phyloP scores from a whole-genome alignment of 768 basidiomycete genomes.

The Calvatia gigantea region DNA sequence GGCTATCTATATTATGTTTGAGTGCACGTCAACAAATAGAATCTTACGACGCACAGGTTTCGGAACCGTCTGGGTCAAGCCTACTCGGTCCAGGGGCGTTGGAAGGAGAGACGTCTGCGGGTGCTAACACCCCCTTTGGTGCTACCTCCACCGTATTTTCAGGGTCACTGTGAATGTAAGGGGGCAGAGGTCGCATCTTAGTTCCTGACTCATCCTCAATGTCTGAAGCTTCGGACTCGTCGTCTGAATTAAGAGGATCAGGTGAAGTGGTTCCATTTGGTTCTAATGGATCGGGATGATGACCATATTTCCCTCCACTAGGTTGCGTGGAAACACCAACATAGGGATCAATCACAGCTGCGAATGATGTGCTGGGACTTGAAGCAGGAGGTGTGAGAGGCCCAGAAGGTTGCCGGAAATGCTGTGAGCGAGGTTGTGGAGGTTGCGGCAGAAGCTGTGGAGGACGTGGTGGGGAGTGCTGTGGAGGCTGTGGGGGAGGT shows the following conservation, averaged over 20 bases:
- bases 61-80: neutral
- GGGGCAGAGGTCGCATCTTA: conserved; percentile 4
- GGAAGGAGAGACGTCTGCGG: too few relatives aligned
- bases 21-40: neutral
- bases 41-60: neutral
- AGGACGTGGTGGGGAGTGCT: too few relatives aligned
- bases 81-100: neutral
- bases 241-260: neutral
- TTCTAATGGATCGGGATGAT: neutral
- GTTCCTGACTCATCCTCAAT: conserved; percentile 9
- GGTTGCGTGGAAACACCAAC: neutral
- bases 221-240: neutral
- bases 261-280: neutral
- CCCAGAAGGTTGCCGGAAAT: neutral
- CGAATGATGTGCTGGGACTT: conserved; percentile 6
- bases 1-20: neutral
- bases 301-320: neutral
- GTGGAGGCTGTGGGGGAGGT: too few relatives aligned
- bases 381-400: neutral
- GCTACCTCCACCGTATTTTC: neutral
- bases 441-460: too few relatives aligned
- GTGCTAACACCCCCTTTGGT: too few relatives aligned
- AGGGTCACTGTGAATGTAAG: neutral
- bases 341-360: neutral
- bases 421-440: too few relatives aligned